These are phyloP conservation scores for Oryza officinalis DNA, from an alignment of 176 grass and related monocot genomes.

Conservation along the genomic window DNA sequence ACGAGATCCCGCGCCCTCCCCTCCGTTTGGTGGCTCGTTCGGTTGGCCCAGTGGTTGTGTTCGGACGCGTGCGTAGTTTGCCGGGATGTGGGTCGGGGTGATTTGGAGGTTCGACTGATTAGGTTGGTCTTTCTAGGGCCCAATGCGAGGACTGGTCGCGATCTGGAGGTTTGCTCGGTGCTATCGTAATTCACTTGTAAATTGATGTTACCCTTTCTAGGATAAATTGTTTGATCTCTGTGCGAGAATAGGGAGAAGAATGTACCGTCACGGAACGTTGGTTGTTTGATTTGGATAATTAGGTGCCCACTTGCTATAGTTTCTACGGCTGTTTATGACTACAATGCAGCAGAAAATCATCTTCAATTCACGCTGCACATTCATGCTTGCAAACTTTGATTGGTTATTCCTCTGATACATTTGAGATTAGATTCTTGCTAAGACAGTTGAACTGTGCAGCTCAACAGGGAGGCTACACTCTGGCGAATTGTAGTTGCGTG, in stretches of 20 bases:
- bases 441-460: not conserved
- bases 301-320: not conserved
- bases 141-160: slow-evolving; percentile 33
- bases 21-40: slow-evolving; percentile 27
- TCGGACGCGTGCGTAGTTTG: slow-evolving; percentile 32
- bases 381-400: slow-evolving; percentile 7
- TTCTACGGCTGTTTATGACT: not conserved
- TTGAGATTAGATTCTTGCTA: not conserved
- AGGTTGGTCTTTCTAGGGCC: slow-evolving; percentile 10
- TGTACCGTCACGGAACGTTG: not conserved
- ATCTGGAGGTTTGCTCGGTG: slow-evolving; percentile 32
- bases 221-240: slow-evolving; percentile 2
- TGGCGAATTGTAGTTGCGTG: slow-evolving; percentile 4
- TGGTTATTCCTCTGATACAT: not conserved
- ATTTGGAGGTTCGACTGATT: slow-evolving; percentile 24
- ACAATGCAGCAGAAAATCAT: not conserved
- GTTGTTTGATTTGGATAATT: slow-evolving; percentile 12
- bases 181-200: slow-evolving; percentile 22
- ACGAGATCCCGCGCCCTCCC: slow-evolving; percentile 34
- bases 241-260: not conserved
- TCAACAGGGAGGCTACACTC: not conserved
- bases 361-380: not conserved
- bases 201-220: not conserved
- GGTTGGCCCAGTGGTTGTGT: slow-evolving; percentile 19
- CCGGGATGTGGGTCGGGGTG: slow-evolving; percentile 29